A percentile compares a stretch with the other conserved stretches of the same genome.
Conservation (phyloP, 169 alveolate genomes). For the Plasmodium falciparum region DNA sequence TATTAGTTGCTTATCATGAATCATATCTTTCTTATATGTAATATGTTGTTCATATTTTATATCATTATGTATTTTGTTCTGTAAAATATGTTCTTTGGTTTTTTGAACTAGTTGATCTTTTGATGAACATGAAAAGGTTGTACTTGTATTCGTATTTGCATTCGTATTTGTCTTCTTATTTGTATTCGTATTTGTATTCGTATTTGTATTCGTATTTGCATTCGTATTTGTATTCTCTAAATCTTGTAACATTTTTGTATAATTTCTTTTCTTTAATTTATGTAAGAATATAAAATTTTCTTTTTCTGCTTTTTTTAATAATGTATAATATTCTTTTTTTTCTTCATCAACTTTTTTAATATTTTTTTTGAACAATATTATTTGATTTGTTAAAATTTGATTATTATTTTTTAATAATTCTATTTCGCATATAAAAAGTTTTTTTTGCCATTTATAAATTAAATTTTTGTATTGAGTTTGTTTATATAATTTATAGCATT, state of each 20-base stretch:
- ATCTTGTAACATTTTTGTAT: constrained; percentile 28
- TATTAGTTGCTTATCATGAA: too few species aligned
- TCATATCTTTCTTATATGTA: too few species aligned
- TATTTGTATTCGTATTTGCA: constrained; percentile 15
- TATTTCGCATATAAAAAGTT: constrained; percentile 30
- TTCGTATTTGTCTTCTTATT: too few species aligned
- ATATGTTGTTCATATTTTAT: too few species aligned
- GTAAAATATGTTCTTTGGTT: too few species aligned
- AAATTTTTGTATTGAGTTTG: constrained; percentile 39
- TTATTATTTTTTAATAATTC: constrained; percentile 32
- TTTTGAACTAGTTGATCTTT: too few species aligned
- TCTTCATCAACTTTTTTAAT: constrained; percentile 32
- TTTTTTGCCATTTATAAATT: constrained; percentile 44
- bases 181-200: too few species aligned
- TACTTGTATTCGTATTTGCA: too few species aligned
- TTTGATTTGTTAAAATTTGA: constrained; percentile 28
- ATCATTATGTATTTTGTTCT: too few species aligned
- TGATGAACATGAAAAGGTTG: too few species aligned
- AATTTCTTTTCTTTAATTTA: constrained; percentile 41
- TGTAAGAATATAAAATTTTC: constrained; percentile 39
- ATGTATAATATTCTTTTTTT: constrained; percentile 32
- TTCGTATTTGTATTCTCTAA: constrained; percentile 35
- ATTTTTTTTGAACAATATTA: constrained; percentile 25
- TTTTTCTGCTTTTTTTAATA: constrained; percentile 51
- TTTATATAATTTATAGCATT: constrained; percentile 60